phyloP scores from a whole-genome alignment of 441 rosid species.

The Erodium trifolium region DNA sequence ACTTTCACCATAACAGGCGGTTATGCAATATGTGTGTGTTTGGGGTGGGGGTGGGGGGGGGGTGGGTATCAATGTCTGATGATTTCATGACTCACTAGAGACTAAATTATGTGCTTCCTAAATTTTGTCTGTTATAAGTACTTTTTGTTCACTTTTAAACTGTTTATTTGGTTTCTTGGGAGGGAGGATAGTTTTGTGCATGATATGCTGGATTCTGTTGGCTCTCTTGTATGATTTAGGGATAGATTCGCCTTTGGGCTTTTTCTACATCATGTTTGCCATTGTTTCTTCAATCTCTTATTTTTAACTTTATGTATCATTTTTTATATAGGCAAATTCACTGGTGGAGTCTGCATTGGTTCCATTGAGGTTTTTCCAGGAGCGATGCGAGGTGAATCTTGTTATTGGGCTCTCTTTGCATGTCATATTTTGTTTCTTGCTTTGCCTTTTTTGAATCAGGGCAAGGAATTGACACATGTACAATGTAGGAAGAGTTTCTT shows the following conservation, averaged over 20 bases:
- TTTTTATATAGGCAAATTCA: constrained; percentile 74
- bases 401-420: constrained; percentile 5
- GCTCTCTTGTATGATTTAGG: not conserved
- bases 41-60: not conserved
- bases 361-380: constrained; percentile 88
- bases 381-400: constrained; percentile 82
- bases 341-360: constrained; percentile 80
- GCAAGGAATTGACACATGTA: constrained; percentile 14
- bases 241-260: not conserved
- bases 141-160: not conserved
- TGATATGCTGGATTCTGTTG: not conserved
- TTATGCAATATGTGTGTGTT: not conserved
- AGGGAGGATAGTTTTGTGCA: constrained; percentile 1
- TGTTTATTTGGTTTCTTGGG: not conserved
- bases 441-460: constrained; percentile 7
- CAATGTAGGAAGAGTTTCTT: constrained; percentile 85
- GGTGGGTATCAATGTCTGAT: not conserved
- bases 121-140: not conserved
- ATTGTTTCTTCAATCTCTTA: not conserved
- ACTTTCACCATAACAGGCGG: not conserved
- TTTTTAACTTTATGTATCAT: not conserved
- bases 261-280: constrained; percentile 4
- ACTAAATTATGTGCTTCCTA: not conserved
- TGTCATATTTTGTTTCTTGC: constrained; percentile 15
- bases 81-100: not conserved